Percentiles rank a stretch among this genome's conserved stretches.
Conservation (phyloP, 257 asterid species). For the Ehretia macrophylla region DNA sequence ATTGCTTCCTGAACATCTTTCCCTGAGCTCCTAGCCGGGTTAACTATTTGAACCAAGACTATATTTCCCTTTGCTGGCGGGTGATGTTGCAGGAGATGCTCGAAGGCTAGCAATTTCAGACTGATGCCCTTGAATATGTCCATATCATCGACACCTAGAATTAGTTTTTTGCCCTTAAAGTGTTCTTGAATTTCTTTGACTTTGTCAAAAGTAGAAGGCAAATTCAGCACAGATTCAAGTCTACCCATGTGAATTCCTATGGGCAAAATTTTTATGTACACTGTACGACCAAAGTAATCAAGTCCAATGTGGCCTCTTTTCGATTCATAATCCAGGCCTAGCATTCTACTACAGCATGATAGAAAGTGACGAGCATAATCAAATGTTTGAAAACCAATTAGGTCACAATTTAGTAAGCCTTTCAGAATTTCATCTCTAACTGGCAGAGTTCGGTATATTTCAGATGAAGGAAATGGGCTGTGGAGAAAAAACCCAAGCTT, state of each 20-base stretch:
- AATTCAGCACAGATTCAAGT: conserved; percentile 65
- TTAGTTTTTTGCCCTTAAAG: conserved; percentile 63
- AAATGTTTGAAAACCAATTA: conserved; percentile 85
- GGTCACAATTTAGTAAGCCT: conserved; percentile 73
- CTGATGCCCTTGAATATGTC: conserved; percentile 92
- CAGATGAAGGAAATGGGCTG: conserved; percentile 94
- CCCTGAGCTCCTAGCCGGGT: conserved; percentile 90
- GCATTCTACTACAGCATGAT: conserved; percentile 89
- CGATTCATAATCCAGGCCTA: conserved; percentile 87
- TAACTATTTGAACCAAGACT: conserved; percentile 79
- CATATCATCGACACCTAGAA: conserved; percentile 96
- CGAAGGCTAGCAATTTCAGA: conserved; percentile 77
- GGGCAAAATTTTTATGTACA: conserved; percentile 78
- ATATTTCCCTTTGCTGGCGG: conserved; percentile 43
- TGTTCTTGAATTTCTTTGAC: conserved; percentile 60
- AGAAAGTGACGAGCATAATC: conserved; percentile 94
- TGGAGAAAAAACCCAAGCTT: conserved; percentile 90
- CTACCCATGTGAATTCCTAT: conserved; percentile 93
- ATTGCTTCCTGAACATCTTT: conserved; percentile 85
- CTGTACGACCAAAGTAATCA: conserved; percentile 88
- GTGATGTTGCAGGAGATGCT: conserved; percentile 58
- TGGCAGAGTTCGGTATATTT: conserved; percentile 82
- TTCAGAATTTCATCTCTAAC: conserved; percentile 84
- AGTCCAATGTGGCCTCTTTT: conserved; percentile 92
- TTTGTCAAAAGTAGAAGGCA: conserved; percentile 52